A percentile compares a stretch with the other conserved stretches of the same genome.
phyloP scores from a whole-genome alignment of 805 yeast genomes.

The Blastobotrys muscicola region DNA sequence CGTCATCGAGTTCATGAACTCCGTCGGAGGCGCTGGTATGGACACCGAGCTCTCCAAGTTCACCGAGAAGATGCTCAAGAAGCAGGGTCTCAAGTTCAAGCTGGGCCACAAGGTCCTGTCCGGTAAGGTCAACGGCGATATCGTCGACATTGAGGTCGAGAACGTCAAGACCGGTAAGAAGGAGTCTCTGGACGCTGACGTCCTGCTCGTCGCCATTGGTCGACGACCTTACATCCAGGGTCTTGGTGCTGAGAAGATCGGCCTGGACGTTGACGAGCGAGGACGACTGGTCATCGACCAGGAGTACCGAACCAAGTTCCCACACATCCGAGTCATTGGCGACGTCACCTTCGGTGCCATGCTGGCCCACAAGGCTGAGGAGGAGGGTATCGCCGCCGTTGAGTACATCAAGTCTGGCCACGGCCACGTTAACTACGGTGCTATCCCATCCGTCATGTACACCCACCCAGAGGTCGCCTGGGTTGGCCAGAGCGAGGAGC shows the following conservation, averaged over 20 bases:
- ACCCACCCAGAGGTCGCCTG: constrained; percentile 99
- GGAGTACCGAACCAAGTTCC: constrained; percentile 83
- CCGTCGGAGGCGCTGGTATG: constrained; percentile 99
- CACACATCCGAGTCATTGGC: constrained; percentile 95
- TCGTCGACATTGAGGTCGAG: constrained; percentile 80
- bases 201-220: constrained; percentile 93
- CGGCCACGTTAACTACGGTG: constrained; percentile 97
- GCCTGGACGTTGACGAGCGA: constrained; percentile 81
- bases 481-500: constrained; percentile 96
- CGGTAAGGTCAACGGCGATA: constrained; percentile 83
- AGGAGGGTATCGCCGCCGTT: constrained; percentile 98
- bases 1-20: constrained; percentile 77
- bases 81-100: constrained; percentile 93
- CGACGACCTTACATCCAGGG: constrained; percentile 96
- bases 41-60: constrained; percentile 89
- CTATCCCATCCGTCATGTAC: constrained; percentile 98
- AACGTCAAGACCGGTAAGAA: constrained; percentile 77
- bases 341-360: constrained; percentile 98
- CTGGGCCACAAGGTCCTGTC: constrained; percentile 82
- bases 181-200: constrained; percentile 79
- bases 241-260: constrained; percentile 77
- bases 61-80: constrained; percentile 79
- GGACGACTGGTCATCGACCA: constrained; percentile 93
- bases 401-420: constrained; percentile 88
- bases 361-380: constrained; percentile 99